Evolutionary conservation across 2,329 filamentous ascomycete species (phyloP).

Genomic region (Pseudocercospora fijiensis): DNA sequence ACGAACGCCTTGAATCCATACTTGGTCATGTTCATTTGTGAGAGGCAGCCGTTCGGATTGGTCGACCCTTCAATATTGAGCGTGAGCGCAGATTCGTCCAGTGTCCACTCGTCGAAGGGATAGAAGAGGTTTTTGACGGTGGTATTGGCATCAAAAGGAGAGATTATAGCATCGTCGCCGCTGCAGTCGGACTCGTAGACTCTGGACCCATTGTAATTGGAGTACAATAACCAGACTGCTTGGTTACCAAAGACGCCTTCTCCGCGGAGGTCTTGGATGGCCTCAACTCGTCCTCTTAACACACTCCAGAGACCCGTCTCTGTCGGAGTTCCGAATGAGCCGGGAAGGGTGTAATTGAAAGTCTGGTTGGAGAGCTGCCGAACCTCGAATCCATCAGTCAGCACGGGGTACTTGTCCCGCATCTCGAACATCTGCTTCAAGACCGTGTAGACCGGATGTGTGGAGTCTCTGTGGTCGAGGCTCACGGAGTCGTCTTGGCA

Average conservation of each 20-base stretch:
- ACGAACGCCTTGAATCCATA: constrained; percentile 64
- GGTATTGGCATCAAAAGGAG: constrained; percentile 56
- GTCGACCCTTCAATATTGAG: constrained; percentile 51
- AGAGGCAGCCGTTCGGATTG: constrained; percentile 57
- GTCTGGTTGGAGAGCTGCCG: constrained; percentile 59
- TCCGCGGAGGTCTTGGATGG: constrained; percentile 53
- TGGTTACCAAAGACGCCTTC: constrained; percentile 45
- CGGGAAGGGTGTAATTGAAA: constrained; percentile 51
- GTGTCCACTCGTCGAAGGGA: constrained; percentile 57
- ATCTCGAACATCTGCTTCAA: constrained; percentile 63
- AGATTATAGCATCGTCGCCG: constrained; percentile 52
- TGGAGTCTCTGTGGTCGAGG: constrained; percentile 62
- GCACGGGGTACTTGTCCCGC: constrained; percentile 55
- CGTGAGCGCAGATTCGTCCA: constrained; percentile 49
- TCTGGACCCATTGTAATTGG: constrained; percentile 50
- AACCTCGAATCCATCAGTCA: constrained; percentile 61
- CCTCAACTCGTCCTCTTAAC: constrained; percentile 51
- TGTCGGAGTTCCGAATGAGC: constrained; percentile 54
- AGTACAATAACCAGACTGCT: constrained; percentile 54
- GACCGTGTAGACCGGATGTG: constrained; percentile 60
- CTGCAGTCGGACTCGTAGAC: constrained; percentile 60
- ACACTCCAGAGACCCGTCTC: constrained; percentile 59
- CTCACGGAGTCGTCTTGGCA: constrained; percentile 59
- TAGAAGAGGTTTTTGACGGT: constrained; percentile 64
- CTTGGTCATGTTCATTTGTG: constrained; percentile 52